Conservation (phyloP, 768 basidiomycete genomes). For the Clitopilus hobsonii region DNA sequence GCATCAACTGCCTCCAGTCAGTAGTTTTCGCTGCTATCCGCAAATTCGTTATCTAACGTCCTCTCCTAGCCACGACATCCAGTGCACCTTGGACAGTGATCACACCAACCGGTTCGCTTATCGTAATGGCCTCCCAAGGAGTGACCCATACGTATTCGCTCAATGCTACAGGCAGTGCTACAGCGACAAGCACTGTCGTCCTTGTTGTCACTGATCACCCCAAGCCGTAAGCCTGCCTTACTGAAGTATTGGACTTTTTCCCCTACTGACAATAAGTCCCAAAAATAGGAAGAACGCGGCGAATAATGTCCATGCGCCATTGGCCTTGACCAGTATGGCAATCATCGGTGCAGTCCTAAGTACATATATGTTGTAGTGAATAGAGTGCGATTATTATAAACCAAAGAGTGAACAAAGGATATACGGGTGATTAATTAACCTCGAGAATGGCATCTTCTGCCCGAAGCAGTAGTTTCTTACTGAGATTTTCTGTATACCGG, state of each 20-base stretch:
- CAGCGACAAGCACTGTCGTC: neutral
- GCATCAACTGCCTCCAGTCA: neutral
- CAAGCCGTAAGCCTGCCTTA: neutral
- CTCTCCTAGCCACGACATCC: neutral
- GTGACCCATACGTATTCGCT: conserved; percentile 1
- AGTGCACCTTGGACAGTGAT: conserved; percentile 10
- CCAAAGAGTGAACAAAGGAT: neutral
- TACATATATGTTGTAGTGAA: neutral
- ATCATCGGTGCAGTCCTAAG: neutral
- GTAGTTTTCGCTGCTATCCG: neutral
- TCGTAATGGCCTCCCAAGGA: conserved; percentile 8
- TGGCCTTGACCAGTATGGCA: neutral
- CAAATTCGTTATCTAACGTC: neutral
- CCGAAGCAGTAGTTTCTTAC: conserved; percentile 57
- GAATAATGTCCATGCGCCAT: neutral
- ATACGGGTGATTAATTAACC: conserved; percentile 42
- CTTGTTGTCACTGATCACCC: neutral
- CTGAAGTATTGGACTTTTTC: too few species aligned
- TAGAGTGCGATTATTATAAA: neutral
- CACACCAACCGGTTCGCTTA: conserved; percentile 7
- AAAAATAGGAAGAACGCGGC: neutral
- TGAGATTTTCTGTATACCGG: conserved; percentile 50
- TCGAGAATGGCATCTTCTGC: conserved; percentile 82
- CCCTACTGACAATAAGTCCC: neutral
- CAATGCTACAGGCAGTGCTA: neutral